Conservation (phyloP, 495 filamentous ascomycete genomes). For the Penicillium turbatum region DNA sequence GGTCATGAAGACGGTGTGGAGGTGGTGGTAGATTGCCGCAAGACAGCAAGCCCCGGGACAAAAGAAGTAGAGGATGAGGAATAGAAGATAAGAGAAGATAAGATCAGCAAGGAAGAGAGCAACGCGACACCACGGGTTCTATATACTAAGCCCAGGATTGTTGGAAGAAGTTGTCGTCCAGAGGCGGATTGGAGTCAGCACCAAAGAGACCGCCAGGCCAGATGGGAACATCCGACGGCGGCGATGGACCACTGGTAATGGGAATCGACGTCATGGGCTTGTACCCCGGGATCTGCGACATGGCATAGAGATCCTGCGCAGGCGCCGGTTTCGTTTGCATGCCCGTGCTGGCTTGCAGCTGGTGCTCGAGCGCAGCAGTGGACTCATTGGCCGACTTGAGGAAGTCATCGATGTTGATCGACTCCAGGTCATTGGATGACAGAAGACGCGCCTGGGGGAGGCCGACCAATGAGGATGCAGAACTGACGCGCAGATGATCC, state of each 20-base stretch:
- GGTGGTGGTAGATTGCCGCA: constrained; percentile 45
- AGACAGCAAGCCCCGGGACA: constrained; percentile 14
- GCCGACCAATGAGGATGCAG: constrained; percentile 50
- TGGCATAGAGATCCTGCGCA: constrained; percentile 32
- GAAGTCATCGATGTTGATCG: constrained; percentile 60
- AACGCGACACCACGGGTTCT: constrained; percentile 12
- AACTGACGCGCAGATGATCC: constrained; percentile 50
- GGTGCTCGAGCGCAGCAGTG: constrained; percentile 45
- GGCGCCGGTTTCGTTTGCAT: constrained; percentile 37
- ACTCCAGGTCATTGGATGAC: constrained; percentile 51
- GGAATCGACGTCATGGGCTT: constrained; percentile 21
- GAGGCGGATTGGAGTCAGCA: constrained; percentile 23
- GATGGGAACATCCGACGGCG: constrained; percentile 33
- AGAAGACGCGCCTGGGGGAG: constrained; percentile 49
- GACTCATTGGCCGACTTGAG: constrained; percentile 51
- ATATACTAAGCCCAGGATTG: constrained; percentile 38
- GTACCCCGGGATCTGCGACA: constrained; percentile 28
- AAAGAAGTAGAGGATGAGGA: constrained; percentile 1
- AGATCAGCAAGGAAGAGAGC: constrained; percentile 2
- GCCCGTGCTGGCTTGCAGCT: constrained; percentile 42
- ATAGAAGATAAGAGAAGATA: constrained; percentile 16
- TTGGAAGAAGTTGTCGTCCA: constrained; percentile 35
- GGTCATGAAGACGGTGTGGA: constrained; percentile 49
- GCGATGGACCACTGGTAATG: constrained; percentile 19
- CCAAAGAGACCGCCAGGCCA: constrained; percentile 41